Evolutionary conservation across 176 grass and related monocot genomes (phyloP), one percentile per base, ranked within the genome.

Genomic region (sorghum (Sorghum bicolor)): DNA sequence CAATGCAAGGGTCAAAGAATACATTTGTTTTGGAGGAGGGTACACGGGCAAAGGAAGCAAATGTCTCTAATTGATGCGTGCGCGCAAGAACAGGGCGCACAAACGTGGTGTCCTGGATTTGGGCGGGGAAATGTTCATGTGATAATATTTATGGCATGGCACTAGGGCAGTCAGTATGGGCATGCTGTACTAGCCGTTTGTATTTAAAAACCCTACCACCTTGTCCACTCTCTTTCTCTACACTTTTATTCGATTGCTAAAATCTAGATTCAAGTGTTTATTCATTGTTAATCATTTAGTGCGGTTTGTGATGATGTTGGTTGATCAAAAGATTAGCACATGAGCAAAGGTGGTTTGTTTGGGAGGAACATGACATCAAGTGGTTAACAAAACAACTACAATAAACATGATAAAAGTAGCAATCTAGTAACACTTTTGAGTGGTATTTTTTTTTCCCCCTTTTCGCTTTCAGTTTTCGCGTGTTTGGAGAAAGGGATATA

Each of bases 31-130:
- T 61, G 64, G 63, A 22, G 22, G 33, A 83, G 60, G 55, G 62
- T 76, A 78, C 64, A 78, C 0, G 6, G 15, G 63, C 28, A 74
- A 48, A 74, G 45, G 69, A 50, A 50, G 50, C 22, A 58, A 58
- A 3, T 58, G 53, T 24, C 17, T 52, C 19, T 8, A 53, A 78
- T 82, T 82, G 57, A 86, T 78, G 57, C 13, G 53, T n/a, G 65
- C 20, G 26, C 29, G 64, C 73, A 86, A 78, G 72, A 78, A 78
- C 83, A 17, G 17, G 77, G 74, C 53, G 55, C 60, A 40, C 47
- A 60, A 87, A 87, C 75, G 80, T 83, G 88, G 80, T 41, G 80
- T 79, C 88, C 85, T 82, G 80, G 77, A 41, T 87, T 87, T 80
- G 52, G 80, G 85, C 85, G 85, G 80, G 75, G 43, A 50, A 90